These are phyloP conservation scores for Senecio squalidus DNA, from an alignment of 140 eudicot genomes.

Conservation along the genomic window DNA sequence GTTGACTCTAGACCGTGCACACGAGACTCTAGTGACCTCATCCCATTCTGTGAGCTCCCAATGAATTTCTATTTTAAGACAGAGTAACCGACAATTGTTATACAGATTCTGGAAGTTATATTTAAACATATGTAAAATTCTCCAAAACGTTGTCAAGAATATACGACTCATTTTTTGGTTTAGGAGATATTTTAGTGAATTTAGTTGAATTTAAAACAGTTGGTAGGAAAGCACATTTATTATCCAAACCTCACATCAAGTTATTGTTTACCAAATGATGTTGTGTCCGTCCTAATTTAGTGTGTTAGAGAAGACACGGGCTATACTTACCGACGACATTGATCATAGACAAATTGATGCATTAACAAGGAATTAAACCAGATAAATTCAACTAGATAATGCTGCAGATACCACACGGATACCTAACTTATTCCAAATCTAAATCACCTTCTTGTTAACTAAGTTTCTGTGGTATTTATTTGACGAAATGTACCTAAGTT, in stretches of 20 bases:
- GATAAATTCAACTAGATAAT: background rate
- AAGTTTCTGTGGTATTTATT: background rate
- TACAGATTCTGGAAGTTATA: too few relatives aligned
- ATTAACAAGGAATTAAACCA: background rate
- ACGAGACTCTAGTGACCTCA: slow-evolving; percentile 78
- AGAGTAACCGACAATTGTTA: background rate
- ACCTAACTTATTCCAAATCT: background rate
- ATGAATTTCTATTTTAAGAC: slow-evolving; percentile 49
- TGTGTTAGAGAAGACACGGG: background rate
- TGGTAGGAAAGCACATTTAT: slow-evolving; percentile 9
- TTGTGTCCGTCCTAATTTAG: slow-evolving; percentile 1
- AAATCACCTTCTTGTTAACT: background rate
- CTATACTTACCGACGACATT: slow-evolving; percentile 2
- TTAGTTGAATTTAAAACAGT: slow-evolving; percentile 7
- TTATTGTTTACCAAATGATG: slow-evolving; percentile 7
- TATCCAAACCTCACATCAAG: background rate
- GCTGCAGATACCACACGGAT: background rate
- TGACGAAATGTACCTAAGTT: too few relatives aligned
- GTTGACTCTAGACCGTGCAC: slow-evolving; percentile 82
- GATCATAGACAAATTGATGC: background rate
- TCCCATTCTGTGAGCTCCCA: slow-evolving; percentile 72
- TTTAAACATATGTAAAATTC: background rate
- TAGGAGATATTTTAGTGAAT: background rate
- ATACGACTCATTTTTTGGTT: background rate
- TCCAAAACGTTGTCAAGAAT: background rate